Evolutionary conservation across 306 rosid species (phyloP).

Genomic region (Vigna nakashimae): DNA sequence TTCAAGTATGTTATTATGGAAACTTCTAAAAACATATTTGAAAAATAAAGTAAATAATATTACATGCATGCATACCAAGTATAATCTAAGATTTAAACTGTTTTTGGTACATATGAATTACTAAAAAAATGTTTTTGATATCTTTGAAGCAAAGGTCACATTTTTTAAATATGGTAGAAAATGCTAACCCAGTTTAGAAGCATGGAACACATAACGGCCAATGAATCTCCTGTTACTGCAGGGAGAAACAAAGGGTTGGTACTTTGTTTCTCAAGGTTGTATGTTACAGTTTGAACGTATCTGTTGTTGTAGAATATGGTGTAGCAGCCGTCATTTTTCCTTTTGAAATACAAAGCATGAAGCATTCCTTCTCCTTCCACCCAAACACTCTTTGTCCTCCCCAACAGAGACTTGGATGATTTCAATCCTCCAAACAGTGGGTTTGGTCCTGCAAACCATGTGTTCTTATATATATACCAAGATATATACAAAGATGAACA

Average conservation of each 20-base stretch:
- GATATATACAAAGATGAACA: no score
- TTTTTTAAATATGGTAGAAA: not conserved
- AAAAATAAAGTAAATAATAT: no score
- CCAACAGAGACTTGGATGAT: conserved; percentile 54
- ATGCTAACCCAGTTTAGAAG: conserved; percentile 52
- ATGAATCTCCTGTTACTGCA: conserved; percentile 55
- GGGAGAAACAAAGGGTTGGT: conserved; percentile 64
- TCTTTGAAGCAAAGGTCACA: not conserved
- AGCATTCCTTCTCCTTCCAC: conserved; percentile 84
- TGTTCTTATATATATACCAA: not conserved
- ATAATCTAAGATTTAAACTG: not conserved
- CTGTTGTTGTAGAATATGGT: conserved; percentile 55
- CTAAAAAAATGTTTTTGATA: not conserved
- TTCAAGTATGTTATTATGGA: not conserved
- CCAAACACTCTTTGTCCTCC: conserved; percentile 61
- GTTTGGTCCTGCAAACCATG: conserved; percentile 53
- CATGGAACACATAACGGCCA: conserved; percentile 55
- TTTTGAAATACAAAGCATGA: conserved; percentile 63
- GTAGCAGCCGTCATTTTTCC: conserved; percentile 37
- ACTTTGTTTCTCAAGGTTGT: conserved; percentile 53
- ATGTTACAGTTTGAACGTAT: conserved; percentile 58
- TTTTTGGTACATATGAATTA: not conserved
- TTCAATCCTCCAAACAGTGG: conserved; percentile 66
- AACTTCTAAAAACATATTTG: no score
- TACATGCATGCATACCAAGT: not conserved